phyloP scores from a whole-genome alignment of 2,329 filamentous ascomycete genomes.

The Fusarium nematophilum region DNA sequence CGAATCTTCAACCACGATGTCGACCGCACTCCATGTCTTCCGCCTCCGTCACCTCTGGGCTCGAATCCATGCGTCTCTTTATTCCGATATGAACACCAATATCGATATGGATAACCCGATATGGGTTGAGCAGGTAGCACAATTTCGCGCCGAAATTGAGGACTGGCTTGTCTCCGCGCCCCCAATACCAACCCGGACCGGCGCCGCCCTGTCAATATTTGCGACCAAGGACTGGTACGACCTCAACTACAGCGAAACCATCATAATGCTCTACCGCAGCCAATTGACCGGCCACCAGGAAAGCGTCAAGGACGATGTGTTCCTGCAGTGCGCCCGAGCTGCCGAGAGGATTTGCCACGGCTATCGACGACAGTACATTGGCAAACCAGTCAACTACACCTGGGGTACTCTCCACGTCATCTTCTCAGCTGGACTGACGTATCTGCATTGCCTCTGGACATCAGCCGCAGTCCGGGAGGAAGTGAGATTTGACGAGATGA shows the following conservation, averaged over 20 bases:
- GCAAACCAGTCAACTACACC: constrained; percentile 21
- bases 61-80: constrained; percentile 11
- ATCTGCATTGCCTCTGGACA: constrained; percentile 48
- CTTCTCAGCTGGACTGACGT: constrained; percentile 21
- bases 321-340: constrained; percentile 35
- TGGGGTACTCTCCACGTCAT: constrained; percentile 18
- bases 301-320: constrained; percentile 26
- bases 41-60: constrained; percentile 12
- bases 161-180: constrained; percentile 12
- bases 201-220: constrained; percentile 1
- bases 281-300: constrained; percentile 30
- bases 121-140: neutral
- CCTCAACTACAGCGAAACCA: constrained; percentile 29
- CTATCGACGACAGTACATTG: constrained; percentile 35
- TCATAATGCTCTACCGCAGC: constrained; percentile 39
- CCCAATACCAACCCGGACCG: neutral
- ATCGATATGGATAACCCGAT: neutral
- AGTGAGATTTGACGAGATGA: constrained; percentile 30
- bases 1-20: constrained; percentile 4
- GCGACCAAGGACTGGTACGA: constrained; percentile 2
- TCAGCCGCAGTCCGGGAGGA: constrained; percentile 32
- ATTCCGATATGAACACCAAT: neutral
- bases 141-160: constrained; percentile 7
- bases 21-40: constrained; percentile 8
- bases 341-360: constrained; percentile 23